Percentiles rank a stretch among this genome's conserved stretches.
phyloP scores from a whole-genome alignment of 139 green algal species.

The Trebouxia sp. region DNA sequence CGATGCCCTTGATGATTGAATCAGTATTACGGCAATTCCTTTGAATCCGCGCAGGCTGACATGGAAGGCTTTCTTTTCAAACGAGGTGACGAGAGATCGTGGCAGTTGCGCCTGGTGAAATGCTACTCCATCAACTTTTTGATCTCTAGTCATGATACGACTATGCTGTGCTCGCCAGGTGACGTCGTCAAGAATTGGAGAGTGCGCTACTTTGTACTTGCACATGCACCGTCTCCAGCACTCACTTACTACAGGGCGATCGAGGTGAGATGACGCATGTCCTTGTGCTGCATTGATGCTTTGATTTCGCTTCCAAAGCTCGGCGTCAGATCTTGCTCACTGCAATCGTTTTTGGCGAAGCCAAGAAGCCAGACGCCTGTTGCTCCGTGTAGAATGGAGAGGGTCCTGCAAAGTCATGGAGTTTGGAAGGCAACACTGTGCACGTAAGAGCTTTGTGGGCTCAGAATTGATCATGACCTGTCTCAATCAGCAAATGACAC shows the following conservation, averaged over 20 bases:
- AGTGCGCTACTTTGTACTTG: conserved; percentile 32
- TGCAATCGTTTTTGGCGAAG: no score
- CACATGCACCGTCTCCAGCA: not conserved
- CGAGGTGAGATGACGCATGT: not conserved
- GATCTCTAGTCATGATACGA: not conserved
- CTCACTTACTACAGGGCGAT: conserved; percentile 29
- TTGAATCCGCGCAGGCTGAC: no score
- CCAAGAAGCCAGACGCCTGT: no score
- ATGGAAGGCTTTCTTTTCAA: conserved; percentile 31
- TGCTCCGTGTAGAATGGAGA: conserved; percentile 29
- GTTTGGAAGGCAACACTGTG: not conserved
- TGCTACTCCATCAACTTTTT: no score
- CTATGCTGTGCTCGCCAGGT: conserved; percentile 8
- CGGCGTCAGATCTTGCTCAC: no score
- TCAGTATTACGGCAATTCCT: no score
- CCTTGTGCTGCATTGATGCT: not conserved
- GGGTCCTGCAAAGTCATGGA: conserved; percentile 9
- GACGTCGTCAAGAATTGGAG: conserved; percentile 32
- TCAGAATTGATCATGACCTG: not conserved
- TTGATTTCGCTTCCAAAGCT: no score
- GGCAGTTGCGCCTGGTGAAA: not conserved
- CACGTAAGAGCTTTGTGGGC: not conserved
- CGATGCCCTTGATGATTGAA: no score
- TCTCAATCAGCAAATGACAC: not conserved
- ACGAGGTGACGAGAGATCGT: not conserved